Percentiles rank a stretch among this genome's conserved stretches.
Evolutionary conservation across 805 yeast species (phyloP).

Genomic region (Metschnikowia orientalis): DNA sequence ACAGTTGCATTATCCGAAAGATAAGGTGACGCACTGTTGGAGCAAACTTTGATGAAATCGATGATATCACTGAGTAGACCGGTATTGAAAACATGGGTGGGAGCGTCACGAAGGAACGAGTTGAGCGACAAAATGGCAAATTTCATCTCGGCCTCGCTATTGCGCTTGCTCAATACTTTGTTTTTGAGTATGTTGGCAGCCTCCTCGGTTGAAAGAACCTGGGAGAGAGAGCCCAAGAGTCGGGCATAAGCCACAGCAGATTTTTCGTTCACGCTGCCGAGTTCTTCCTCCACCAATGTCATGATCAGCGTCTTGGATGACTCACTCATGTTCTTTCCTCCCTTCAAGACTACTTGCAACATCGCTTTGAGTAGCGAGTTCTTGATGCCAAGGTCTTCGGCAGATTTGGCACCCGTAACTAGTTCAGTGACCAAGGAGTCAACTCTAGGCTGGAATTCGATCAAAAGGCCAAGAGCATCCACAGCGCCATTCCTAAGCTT

Average conservation of each 20-base stretch:
- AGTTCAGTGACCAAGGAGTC: constrained; percentile 88
- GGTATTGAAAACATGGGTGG: constrained; percentile 53
- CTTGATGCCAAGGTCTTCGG: constrained; percentile 67
- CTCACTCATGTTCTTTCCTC: constrained; percentile 75
- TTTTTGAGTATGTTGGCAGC: constrained; percentile 53
- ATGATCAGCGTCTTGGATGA: constrained; percentile 64
- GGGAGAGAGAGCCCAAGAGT: constrained; percentile 72
- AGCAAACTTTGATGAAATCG: constrained; percentile 43
- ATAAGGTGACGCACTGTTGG: constrained; percentile 42
- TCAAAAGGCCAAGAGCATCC: constrained; percentile 79
- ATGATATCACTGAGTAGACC: constrained; percentile 50
- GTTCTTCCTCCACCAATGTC: constrained; percentile 70
- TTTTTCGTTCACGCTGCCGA: constrained; percentile 48
- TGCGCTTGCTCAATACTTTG: constrained; percentile 51
- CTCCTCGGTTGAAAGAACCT: constrained; percentile 59
- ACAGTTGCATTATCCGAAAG: constrained; percentile 71
- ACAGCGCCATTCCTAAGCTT: constrained; percentile 80
- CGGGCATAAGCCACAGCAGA: constrained; percentile 72
- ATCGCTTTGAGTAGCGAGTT: constrained; percentile 83
- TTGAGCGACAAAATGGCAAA: constrained; percentile 72
- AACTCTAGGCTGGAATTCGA: constrained; percentile 86
- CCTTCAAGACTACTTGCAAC: constrained; percentile 72
- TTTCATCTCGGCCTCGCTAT: constrained; percentile 41
- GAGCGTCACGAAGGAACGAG: constrained; percentile 75
- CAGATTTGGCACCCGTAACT: constrained; percentile 65